phyloP scores from a whole-genome alignment of 495 filamentous ascomycete species.

The Penicillium bialowiezense region DNA sequence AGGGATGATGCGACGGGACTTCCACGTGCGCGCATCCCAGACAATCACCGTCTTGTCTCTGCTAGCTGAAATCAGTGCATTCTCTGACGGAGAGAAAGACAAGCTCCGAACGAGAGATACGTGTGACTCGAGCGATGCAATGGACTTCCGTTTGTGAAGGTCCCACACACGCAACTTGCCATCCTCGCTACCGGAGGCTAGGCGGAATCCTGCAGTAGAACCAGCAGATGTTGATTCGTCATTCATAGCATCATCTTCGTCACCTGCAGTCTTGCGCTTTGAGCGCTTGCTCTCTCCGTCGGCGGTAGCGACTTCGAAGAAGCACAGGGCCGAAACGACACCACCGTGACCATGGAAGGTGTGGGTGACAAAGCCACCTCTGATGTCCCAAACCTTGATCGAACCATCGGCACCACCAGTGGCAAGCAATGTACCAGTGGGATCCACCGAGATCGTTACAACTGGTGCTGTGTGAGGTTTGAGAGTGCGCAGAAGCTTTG shows the following conservation, averaged over 20 bases:
- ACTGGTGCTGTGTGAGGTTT: constrained; percentile 92
- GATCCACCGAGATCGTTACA: constrained; percentile 76
- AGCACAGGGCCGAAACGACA: constrained; percentile 83
- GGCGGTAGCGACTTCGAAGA: constrained; percentile 66
- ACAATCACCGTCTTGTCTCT: constrained; percentile 91
- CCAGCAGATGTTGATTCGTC: constrained; percentile 37
- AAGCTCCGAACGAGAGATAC: constrained; percentile 86
- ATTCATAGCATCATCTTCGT: constrained; percentile 40
- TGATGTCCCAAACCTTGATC: constrained; percentile 96
- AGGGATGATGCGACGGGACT: constrained; percentile 75
- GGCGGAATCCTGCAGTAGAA: constrained; percentile 59
- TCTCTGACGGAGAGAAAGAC: constrained; percentile 71
- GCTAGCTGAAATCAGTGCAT: constrained; percentile 79
- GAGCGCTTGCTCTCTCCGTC: constrained; percentile 41
- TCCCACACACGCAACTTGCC: constrained; percentile 91
- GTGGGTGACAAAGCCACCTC: constrained; percentile 87
- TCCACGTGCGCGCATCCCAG: constrained; percentile 86
- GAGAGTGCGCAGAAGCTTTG: constrained; percentile 69
- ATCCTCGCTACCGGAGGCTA: constrained; percentile 91
- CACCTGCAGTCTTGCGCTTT: constrained; percentile 26
- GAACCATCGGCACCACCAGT: constrained; percentile 89
- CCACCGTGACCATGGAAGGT: constrained; percentile 91
- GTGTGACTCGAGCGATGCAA: constrained; percentile 82
- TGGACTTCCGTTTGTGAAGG: constrained; percentile 73
- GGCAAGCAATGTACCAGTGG: constrained; percentile 83